Base-by-base conservation (phyloP, 495 filamentous ascomycete genomes). In the Podospora pseudoanserina region DNA sequence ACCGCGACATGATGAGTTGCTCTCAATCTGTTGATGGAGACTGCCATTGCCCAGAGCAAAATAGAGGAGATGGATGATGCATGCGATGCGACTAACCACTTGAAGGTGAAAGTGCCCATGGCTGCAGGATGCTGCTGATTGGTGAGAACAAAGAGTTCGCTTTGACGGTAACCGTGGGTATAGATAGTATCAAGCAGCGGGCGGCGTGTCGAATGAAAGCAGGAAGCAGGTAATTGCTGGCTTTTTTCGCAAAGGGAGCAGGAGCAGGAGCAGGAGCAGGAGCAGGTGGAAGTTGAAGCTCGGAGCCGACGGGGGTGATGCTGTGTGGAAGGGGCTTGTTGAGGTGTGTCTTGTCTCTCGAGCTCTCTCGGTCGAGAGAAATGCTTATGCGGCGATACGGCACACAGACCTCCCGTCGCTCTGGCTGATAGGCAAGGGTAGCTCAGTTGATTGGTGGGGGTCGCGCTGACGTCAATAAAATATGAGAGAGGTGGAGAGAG, bases 71-170 rank as follows among this genome's bases (percentile, higher is more conserved):
- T 39, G 34, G 34, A 39, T 49, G 39, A 49, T 49, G 39, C 39
- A 11, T 49, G 39, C 39, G 23, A 83, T 49, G 39, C 13, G 23
- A 83, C 84, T 71, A 72, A 86, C 84, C 84, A 86, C 72, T 80
- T 84, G 76, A 86, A 86, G 9, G 79, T 76, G 68, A 81, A 86
- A 71, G 74, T 84, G 66, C 81, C 82, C 84, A 85, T 86, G 49
- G 63, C 63, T 67, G 66, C 54, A 32, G 13, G 56, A 59, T 49
- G 61, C 56, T 23, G 19, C 26, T 59, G 56, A 59, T 59, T 59
- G 56, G 26, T 59, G 53, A 54, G 64, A 57, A 55, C 20, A n/a
- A 23, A 39, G 39, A 54, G n/a, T 65, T 53, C 55, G 60, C 30
- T 49, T 49, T 49, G 39, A 49, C 13, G 7, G 39, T 32, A 49